Conservation (phyloP, 2,329 filamentous ascomycete genomes). For the Chrysoporthe puriensis region DNA sequence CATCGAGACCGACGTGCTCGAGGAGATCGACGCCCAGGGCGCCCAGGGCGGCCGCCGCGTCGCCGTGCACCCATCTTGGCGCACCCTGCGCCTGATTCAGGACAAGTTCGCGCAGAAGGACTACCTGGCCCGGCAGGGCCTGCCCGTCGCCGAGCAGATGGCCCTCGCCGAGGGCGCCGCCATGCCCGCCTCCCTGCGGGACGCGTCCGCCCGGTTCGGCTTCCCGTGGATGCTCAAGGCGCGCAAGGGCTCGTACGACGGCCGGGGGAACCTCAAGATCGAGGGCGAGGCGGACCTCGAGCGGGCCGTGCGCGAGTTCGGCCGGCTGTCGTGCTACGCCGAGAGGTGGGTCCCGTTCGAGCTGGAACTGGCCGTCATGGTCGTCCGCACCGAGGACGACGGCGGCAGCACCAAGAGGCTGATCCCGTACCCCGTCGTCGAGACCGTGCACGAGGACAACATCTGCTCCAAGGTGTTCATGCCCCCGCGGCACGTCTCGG, state of each 20-base stretch:
- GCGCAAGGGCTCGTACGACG: constrained; percentile 88
- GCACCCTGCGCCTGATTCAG: constrained; percentile 85
- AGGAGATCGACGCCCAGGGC: constrained; percentile 73
- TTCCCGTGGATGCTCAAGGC: constrained; percentile 94
- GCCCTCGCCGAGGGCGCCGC: constrained; percentile 61
- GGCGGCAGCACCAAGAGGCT: constrained; percentile 52
- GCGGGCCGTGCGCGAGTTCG: constrained; percentile 70
- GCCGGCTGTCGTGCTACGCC: constrained; percentile 76
- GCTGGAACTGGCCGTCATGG: constrained; percentile 91
- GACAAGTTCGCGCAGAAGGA: constrained; percentile 93
- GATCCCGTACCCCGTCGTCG: constrained; percentile 84
- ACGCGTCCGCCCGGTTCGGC: constrained; percentile 67
- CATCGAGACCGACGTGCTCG: constrained; percentile 85
- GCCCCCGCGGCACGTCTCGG: constrained; percentile 73
- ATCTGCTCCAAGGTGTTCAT: constrained; percentile 93
- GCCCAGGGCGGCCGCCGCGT: constrained; percentile 60
- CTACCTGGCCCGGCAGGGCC: constrained; percentile 68
- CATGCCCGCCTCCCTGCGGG: constrained; percentile 62
- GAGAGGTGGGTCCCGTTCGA: constrained; percentile 88
- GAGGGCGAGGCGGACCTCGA: constrained; percentile 51
- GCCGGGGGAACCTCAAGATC: constrained; percentile 69
- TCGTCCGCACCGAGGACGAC: constrained; percentile 81
- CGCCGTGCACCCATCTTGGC: constrained; percentile 79
- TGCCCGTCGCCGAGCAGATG: constrained; percentile 74
- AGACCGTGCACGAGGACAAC: constrained; percentile 93